Base-by-base conservation (phyloP, 1,284 basidiomycete genomes). In the Porodaedalea pini region DNA sequence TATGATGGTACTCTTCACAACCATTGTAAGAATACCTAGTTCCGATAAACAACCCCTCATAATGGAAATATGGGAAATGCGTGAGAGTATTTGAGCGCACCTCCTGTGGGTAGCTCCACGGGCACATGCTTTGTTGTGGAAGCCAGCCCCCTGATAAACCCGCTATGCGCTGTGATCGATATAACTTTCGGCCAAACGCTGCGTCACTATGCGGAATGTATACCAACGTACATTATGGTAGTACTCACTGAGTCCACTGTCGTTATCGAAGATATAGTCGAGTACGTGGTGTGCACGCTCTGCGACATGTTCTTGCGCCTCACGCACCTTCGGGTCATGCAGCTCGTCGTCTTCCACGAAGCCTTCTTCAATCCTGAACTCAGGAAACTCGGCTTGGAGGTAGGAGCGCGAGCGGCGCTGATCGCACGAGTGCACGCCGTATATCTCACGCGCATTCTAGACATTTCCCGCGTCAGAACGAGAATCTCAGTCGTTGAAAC, bases 351-450 rank as follows among this genome's bases (percentile, higher is more conserved):
- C 74, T 66, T 95, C 92, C 0, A 80, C 72, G 60, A 95, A 86
- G 0, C 77, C 80, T 0, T 73, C 67, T 65, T 94, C 90, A 57
- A 93, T 82, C 1, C 52, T 62, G 66, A 88, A 86, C 4, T 71
- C 67, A 0, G 89, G 87, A 64, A 88, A 93, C 1, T 75, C 68
- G 0, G 67, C 61, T 0, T 69, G 61, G 53, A 94, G 84, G 51
- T 79, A 76, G 0, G 82, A 75, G 54, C 77, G 74, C 0, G 79
- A 73, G 11, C 74, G 74, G 6, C 90, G 81, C 62, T 81, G 79
- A 67, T 92, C 90, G 66, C 89, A 92, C 0, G 86, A 88, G 64
- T 91, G 87, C 1, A 81, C 76, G 0, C 89, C 88, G 55, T 82
- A 80, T 56, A 79, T 74, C 69, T 92, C 89, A 15, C 88, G 79